Evolutionary conservation across 2,329 filamentous ascomycete genomes (phyloP).

Genomic region (Ceratocystis papillata): DNA sequence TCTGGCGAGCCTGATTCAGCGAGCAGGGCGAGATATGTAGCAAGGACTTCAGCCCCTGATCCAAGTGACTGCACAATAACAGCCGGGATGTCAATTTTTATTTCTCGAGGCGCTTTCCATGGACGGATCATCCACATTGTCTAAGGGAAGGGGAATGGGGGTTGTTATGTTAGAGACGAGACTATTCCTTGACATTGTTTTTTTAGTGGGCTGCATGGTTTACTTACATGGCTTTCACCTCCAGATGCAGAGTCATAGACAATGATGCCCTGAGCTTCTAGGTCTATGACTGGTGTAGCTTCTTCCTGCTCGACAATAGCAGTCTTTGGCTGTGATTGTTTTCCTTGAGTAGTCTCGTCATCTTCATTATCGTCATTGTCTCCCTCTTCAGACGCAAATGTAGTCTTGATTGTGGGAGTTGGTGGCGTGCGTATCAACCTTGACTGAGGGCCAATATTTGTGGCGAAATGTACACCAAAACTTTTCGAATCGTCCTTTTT

Average conservation of each 20-base stretch:
- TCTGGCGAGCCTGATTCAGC: constrained; percentile 73
- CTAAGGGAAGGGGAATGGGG: constrained; percentile 38
- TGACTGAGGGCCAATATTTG: constrained; percentile 58
- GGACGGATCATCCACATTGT: constrained; percentile 99
- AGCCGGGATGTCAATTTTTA: constrained; percentile 86
- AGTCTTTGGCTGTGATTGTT: constrained; percentile 29
- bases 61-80: constrained; percentile 87
- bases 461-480: constrained; percentile 73
- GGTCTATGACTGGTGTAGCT: constrained; percentile 45
- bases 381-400: constrained; percentile 24
- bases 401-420: constrained; percentile 32
- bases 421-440: constrained; percentile 17
- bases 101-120: constrained; percentile 75
- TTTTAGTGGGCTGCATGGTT: not conserved
- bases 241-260: constrained; percentile 84
- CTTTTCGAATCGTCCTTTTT: constrained; percentile 86
- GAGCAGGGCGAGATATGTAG: constrained; percentile 80
- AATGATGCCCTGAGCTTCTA: constrained; percentile 97
- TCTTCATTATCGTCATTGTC: constrained; percentile 32
- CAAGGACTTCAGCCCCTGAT: constrained; percentile 86
- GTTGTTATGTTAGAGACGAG: not conserved
- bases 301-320: constrained; percentile 37
- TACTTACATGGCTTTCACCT: constrained; percentile 76
- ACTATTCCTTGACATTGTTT: not conserved
- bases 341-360: not conserved